Base-by-base conservation (phyloP, 139 green algal genomes). In the Chlorella sp. region DNA sequence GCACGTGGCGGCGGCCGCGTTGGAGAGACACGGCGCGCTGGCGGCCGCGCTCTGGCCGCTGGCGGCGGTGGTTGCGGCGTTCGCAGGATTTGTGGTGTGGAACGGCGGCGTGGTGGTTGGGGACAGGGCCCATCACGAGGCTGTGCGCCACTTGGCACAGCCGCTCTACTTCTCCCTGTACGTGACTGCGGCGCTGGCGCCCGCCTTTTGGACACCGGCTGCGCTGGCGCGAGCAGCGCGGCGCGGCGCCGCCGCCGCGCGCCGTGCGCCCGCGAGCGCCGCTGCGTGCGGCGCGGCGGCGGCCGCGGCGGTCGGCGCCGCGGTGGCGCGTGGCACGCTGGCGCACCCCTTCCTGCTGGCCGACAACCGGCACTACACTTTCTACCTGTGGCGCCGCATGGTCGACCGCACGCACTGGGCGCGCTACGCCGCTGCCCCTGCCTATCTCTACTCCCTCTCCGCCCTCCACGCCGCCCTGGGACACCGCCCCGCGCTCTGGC, bases 351-450 rank as follows among this genome's bases (percentile, higher is more conserved):
- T 96, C 78, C 77, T 98, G 14, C 77, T 98, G 12, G 93, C 94
- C 7, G 95, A 98, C 82, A 98, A 98, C 83, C 86, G 95, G 51
- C 95, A 98, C 83, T 97, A 96, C 79, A 91, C 85, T 0, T 98
- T 98, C 73, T 98, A 98, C 82, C 21, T 97, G 8, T 98, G 94
- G 93, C 87, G 89, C 41, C 70, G 74, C 14, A 1, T 93, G 11
- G 31, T 95, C 17, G 60, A 56, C 21, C 59, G 50, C 17, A 55
- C 72, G 8, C 33, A 25, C 9, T 45, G 40, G 17, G 45, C 74
- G 8, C 75, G 83, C 3, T 91, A 85, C 43, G 61, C 50, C 11
- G 74, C 95, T 23, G 56, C 88, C 14, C 89, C 89, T 11, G 33
- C 63, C 9, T 93, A 93, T 65, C 36, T 89, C 0, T 79, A 69